A percentile compares a stretch with the other conserved stretches of the same genome.
Evolutionary conservation across 768 basidiomycete species (phyloP).

Genomic region (Hemileccinum impolitum): DNA sequence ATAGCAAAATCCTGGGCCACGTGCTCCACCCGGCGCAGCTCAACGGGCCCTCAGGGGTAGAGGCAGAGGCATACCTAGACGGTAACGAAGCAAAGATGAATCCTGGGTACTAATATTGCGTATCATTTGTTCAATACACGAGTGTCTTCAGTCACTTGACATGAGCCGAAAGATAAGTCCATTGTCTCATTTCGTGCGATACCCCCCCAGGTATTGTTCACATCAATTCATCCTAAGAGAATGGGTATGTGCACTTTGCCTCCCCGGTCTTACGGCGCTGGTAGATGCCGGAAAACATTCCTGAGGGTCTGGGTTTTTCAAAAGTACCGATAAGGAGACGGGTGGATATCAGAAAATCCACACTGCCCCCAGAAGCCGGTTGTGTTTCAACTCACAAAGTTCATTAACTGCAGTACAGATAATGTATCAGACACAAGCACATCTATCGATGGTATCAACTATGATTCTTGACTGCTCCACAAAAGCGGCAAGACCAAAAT

Average conservation of each 20-base stretch:
- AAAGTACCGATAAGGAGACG: no score
- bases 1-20: conserved; percentile 80
- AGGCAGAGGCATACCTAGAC: conserved; percentile 77
- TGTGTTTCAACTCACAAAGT: no score
- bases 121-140: conserved; percentile 20
- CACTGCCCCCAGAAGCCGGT: no score
- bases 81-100: conserved; percentile 38
- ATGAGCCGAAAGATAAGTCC: neutral
- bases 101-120: conserved; percentile 13
- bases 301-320: no score
- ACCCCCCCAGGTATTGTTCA: no score
- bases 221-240: no score
- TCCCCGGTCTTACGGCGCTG: no score
- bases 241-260: no score
- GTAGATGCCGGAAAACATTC: no score
- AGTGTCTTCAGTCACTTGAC: conserved; percentile 2
- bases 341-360: no score
- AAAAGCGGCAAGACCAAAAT: conserved; percentile 73
- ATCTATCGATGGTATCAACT: conserved; percentile 13
- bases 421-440: neutral
- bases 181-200: no score
- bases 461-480: conserved; percentile 60
- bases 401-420: no score
- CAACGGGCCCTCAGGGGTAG: conserved; percentile 82
- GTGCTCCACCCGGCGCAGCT: conserved; percentile 87